phyloP scores from a whole-genome alignment of 352 stramenopile species.

The Thalassiosira livingstoniorum region DNA sequence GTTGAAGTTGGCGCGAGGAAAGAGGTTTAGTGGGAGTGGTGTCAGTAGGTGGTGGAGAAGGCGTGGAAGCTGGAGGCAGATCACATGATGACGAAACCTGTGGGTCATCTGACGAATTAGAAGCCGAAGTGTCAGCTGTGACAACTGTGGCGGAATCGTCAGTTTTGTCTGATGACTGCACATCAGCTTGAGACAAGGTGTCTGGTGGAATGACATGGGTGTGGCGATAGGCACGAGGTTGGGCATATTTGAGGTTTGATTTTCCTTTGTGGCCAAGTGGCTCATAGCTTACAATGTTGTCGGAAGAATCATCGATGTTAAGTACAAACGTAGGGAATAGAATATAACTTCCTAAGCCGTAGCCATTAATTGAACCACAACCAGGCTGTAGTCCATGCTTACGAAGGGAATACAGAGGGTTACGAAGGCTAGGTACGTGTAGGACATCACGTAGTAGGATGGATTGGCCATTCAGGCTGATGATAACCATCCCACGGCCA shows the following conservation, averaged over 20 bases:
- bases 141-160: background rate
- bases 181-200: background rate
- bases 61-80: background rate
- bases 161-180: background rate
- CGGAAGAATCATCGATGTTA: background rate
- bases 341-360: background rate
- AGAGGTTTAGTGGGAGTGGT: background rate
- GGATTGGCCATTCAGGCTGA: slow-evolving; percentile 11
- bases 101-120: background rate
- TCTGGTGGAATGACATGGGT: background rate
- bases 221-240: slow-evolving; percentile 9
- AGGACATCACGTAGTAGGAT: slow-evolving; percentile 13
- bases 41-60: background rate
- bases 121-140: background rate
- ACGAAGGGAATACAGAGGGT: slow-evolving; percentile 17
- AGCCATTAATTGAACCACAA: slow-evolving; percentile 2
- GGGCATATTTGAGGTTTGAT: background rate
- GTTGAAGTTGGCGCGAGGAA: background rate
- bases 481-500: background rate
- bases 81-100: background rate
- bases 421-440: slow-evolving; percentile 2
- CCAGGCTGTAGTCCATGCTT: background rate
- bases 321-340: slow-evolving; percentile 10
- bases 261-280: background rate
- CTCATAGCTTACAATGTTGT: slow-evolving; percentile 15